Base-by-base conservation (phyloP, 192 early-diverging fungal genomes). In the Dispira simplex region DNA sequence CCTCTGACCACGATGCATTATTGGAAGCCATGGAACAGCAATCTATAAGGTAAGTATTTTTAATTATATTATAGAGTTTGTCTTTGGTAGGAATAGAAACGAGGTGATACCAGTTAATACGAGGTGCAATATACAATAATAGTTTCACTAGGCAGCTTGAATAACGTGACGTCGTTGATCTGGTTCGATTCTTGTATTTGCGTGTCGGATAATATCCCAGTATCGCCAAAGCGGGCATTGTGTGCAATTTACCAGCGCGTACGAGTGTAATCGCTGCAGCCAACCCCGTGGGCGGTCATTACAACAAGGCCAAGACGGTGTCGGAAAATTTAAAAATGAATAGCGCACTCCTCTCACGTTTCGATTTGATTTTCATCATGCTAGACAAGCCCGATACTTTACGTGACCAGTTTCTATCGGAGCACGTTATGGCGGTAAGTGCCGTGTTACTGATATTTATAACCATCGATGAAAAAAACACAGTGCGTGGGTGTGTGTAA, bases 21-120 rank as follows among this genome's bases (percentile, higher is more conserved):
- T 68, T 90, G 32, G 91, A 94, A 68, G 90, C 91, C 11, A 92
- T 94, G 87, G 85, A 88, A 65, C 90, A 91, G 67, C 89, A 91
- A 66, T 85, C 85, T 1, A 90, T 91, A 39, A 39, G 32, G 32
- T 39, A 39, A 39, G 32, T 39, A 6, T 39, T 39, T 39, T 39
- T 39, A 39, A 39, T 39, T 39, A 6, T 39, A 39, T 4, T 4
- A 1, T 6, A 39, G 32, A 4, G 32, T 39, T 39, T 39, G 32
- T 6, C 6, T 39, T 39, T 39, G 32, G 32, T 39, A 6, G 32
- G 6, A 39, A 39, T 39, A 39, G 3, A 39, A 39, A 1, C 6
- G 32, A 6, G 32, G 6, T 39, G 32, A 39, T 39, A 6, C 6
- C 32, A 39, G 32, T 6, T 39, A 6, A 39, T 39, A 39, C 3